Evolutionary conservation across 495 filamentous ascomycete species (phyloP).

Genomic region (Aspergillus avenaceus): DNA sequence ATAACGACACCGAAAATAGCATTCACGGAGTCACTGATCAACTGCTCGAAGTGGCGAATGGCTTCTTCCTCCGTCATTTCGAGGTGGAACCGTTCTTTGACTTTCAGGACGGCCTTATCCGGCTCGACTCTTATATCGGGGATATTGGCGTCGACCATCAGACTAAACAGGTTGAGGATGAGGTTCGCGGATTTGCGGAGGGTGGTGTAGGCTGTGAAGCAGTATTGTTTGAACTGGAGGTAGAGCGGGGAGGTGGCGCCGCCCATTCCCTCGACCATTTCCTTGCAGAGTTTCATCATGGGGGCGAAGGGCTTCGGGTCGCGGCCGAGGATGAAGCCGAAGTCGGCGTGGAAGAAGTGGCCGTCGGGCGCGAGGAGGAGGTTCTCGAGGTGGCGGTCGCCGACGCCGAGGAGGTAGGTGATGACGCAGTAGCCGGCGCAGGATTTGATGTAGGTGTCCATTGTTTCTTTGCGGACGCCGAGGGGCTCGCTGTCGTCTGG

Average conservation of each 20-base stretch:
- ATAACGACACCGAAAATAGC: constrained; percentile 89
- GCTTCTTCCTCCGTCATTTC: constrained; percentile 94
- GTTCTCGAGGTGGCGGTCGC: constrained; percentile 95
- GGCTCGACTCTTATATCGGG: constrained; percentile 91
- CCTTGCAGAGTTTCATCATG: constrained; percentile 91
- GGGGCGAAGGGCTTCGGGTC: constrained; percentile 98
- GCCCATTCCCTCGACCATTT: constrained; percentile 99
- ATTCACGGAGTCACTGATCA: constrained; percentile 86
- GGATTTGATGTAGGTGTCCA: constrained; percentile 94
- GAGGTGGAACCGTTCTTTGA: constrained; percentile 88
- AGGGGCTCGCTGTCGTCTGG: constrained; percentile 79
- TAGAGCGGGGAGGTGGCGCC: constrained; percentile 75
- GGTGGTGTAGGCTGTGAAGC: constrained; percentile 90
- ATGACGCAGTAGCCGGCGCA: constrained; percentile 99
- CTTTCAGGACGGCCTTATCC: constrained; percentile 88
- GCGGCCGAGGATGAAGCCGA: constrained; percentile 95
- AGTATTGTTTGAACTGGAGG: constrained; percentile 85
- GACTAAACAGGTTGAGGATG: constrained; percentile 91
- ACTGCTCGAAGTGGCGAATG: constrained; percentile 74
- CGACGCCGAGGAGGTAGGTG: constrained; percentile 97
- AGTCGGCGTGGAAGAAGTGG: constrained; percentile 97
- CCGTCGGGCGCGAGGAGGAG: constrained; percentile 83
- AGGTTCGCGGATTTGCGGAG: constrained; percentile 83
- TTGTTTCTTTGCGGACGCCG: constrained; percentile 84
- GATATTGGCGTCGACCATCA: constrained; percentile 97